Conservation (phyloP, 2,329 filamentous ascomycete genomes). For the Diplodia scrobiculata region DNA sequence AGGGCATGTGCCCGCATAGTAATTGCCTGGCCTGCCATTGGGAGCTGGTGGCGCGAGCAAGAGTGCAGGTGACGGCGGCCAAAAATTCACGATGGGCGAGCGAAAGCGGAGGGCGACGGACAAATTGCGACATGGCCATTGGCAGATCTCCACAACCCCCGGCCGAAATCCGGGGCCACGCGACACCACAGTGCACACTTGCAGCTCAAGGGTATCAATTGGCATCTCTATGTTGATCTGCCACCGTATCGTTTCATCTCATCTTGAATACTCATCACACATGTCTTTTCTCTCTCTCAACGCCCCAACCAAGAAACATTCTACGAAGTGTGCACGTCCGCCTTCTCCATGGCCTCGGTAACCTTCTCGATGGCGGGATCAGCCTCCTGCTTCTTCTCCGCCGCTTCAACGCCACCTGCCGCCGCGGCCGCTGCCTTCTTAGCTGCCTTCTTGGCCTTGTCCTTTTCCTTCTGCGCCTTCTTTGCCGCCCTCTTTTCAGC, state of each 20-base stretch:
- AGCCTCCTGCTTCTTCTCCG: constrained; percentile 30
- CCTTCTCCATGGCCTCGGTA: constrained; percentile 28
- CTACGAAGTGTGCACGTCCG: constrained; percentile 30
- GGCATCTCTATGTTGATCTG: constrained; percentile 26
- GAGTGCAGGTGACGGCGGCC: constrained; percentile 18
- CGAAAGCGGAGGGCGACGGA: constrained; percentile 26
- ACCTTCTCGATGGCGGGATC: constrained; percentile 29
- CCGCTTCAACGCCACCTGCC: constrained; percentile 44
- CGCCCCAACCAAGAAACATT: not conserved
- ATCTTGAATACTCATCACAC: constrained; percentile 15
- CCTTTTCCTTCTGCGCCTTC: constrained; percentile 65
- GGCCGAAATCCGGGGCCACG: constrained; percentile 11
- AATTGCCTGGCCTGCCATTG: constrained; percentile 29
- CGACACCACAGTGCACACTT: constrained; percentile 24
- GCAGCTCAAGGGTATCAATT: constrained; percentile 25
- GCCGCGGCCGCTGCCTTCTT: constrained; percentile 49
- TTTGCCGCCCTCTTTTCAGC: constrained; percentile 55
- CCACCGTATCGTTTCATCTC: constrained; percentile 11
- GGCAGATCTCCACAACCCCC: constrained; percentile 16
- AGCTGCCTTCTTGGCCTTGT: constrained; percentile 58
- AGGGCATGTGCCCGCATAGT: constrained; percentile 44
- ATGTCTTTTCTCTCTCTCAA: not conserved
- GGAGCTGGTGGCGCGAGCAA: constrained; percentile 15
- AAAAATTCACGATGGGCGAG: constrained; percentile 28
- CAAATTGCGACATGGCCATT: constrained; percentile 23